phyloP scores from a whole-genome alignment of 352 stramenopile genomes.

The Pythium guiyangense region DNA sequence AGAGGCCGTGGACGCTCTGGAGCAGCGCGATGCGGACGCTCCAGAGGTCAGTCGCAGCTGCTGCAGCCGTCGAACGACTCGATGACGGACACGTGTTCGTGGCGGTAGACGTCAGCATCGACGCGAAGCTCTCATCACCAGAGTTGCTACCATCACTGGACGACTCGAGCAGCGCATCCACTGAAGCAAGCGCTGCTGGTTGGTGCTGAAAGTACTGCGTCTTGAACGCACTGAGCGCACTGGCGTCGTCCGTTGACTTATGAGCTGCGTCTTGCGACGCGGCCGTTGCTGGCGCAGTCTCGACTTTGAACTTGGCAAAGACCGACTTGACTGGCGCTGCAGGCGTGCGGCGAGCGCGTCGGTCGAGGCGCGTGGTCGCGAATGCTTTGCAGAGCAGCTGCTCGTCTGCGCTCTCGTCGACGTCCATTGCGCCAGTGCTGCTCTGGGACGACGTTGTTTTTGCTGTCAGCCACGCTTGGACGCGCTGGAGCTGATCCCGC shows the following conservation, averaged over 20 bases:
- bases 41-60: constrained; percentile 27
- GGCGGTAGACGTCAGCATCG: not conserved
- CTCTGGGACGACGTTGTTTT: constrained; percentile 7
- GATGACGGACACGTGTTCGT: not conserved
- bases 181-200: not conserved
- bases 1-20: constrained; percentile 37
- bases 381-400: constrained; percentile 40
- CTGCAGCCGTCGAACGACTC: not conserved
- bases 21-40: constrained; percentile 38
- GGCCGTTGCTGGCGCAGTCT: not conserved
- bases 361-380: constrained; percentile 13
- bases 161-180: not conserved
- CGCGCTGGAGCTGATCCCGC: constrained; percentile 16
- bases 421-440: constrained; percentile 9
- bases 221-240: constrained; percentile 8
- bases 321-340: constrained; percentile 10
- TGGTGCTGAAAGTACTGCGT: constrained; percentile 3
- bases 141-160: not conserved
- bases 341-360: not conserved
- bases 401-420: constrained; percentile 24
- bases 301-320: constrained; percentile 2
- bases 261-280: not conserved
- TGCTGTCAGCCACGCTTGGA: constrained; percentile 26
- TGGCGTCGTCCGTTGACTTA: not conserved
- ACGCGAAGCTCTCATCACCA: not conserved